Percentiles rank a stretch among this genome's conserved stretches.
These are phyloP conservation scores for Phialocephala subalpina DNA, from an alignment of 2,329 filamentous ascomycete genomes.

Conservation along the genomic window DNA sequence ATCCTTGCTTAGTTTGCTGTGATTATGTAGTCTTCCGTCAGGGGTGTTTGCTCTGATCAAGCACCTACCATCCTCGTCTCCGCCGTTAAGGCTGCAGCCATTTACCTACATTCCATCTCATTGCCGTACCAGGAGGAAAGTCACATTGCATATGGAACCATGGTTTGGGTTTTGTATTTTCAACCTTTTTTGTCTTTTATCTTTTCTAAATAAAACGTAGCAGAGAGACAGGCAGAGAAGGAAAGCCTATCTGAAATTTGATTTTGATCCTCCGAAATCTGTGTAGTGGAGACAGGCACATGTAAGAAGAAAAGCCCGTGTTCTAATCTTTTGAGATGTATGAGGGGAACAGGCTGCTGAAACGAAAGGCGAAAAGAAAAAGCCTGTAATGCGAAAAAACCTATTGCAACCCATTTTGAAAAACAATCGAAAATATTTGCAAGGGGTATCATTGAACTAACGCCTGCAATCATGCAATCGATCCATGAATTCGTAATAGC, in stretches of 20 bases:
- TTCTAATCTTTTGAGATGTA: not conserved
- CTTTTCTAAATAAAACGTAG: not conserved
- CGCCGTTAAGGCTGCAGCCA: not conserved
- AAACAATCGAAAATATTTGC: not conserved
- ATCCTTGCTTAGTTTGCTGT: not conserved
- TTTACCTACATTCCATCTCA: not conserved
- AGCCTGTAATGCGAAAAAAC: not conserved
- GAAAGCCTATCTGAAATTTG: not conserved
- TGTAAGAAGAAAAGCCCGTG: not conserved
- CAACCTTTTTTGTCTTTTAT: not conserved
- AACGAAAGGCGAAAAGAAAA: not conserved
- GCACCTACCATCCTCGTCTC: not conserved
- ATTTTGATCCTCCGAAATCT: not conserved
- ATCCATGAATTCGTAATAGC: not conserved
- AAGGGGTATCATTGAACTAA: constrained; percentile 1
- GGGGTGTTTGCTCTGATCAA: not conserved
- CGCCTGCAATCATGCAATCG: not conserved
- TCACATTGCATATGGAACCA: not conserved
- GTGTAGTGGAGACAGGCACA: not conserved
- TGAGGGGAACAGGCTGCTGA: not conserved
- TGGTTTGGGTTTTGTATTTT: not conserved
- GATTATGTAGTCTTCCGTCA: not conserved
- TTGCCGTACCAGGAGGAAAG: not conserved
- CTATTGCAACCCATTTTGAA: not conserved
- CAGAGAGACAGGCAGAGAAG: not conserved